Percentiles rank a stretch among this genome's conserved stretches.
These are phyloP conservation scores for Trichoderma brevicompactum DNA, from an alignment of 2,329 filamentous ascomycete genomes.

Conservation along the genomic window DNA sequence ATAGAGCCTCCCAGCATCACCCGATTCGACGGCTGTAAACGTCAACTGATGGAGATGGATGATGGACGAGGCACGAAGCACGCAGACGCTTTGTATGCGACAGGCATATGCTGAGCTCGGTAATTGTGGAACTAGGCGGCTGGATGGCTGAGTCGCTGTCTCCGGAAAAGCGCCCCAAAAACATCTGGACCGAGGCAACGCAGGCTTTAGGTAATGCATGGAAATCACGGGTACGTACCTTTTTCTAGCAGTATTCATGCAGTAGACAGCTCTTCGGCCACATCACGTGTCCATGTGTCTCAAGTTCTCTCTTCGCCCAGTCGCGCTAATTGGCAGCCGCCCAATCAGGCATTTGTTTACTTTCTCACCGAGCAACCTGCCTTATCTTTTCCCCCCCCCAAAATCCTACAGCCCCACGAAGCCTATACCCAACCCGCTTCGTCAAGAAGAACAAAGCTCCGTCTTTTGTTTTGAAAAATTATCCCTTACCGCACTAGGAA, in stretches of 20 bases:
- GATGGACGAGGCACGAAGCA: conserved; percentile 31
- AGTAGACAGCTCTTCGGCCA: too few relatives aligned
- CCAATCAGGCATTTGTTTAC: conserved; percentile 51
- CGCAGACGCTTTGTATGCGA: neutral
- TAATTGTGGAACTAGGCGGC: conserved; percentile 28
- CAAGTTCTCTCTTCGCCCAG: neutral
- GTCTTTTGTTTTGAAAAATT: neutral
- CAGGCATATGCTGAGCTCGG: conserved; percentile 38
- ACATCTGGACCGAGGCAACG: conserved; percentile 24
- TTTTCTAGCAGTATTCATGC: too few relatives aligned
- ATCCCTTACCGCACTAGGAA: neutral
- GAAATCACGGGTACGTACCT: conserved; percentile 5
- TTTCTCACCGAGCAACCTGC: conserved; percentile 47
- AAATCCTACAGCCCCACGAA: conserved; percentile 19
- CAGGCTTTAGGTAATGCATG: too few relatives aligned
- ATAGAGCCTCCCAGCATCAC: conserved; percentile 36
- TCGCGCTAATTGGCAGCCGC: conserved; percentile 5
- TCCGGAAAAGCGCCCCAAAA: conserved; percentile 5
- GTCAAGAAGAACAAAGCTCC: conserved; percentile 25
- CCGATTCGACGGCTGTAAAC: conserved; percentile 15
- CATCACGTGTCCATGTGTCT: conserved; percentile 20
- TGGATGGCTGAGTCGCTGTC: conserved; percentile 13
- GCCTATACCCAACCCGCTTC: conserved; percentile 17
- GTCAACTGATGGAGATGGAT: neutral
- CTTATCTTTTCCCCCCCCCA: conserved; percentile 16